A percentile compares a stretch with the other conserved stretches of the same genome.
Evolutionary conservation across 1,284 basidiomycete species (phyloP).

Genomic region (Pulchroboletus neoregius): DNA sequence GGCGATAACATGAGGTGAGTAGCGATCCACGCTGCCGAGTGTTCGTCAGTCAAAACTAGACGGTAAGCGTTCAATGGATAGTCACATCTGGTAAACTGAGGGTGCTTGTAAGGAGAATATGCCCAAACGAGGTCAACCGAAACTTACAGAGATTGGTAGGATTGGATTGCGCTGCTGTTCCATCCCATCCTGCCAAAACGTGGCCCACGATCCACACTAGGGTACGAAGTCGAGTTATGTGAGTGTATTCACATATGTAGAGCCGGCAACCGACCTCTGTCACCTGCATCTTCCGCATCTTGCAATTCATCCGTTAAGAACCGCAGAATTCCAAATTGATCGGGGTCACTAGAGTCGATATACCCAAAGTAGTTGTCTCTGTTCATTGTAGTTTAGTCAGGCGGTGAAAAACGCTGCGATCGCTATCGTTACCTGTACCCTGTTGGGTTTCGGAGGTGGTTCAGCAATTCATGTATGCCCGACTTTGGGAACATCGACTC

Average conservation of each 20-base stretch:
- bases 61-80: not conserved
- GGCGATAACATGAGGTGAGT: conserved; percentile 70
- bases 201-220: conserved; percentile 76
- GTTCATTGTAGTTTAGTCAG: not conserved
- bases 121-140: not conserved
- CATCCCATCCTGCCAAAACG: conserved; percentile 71
- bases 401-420: conserved; percentile 30
- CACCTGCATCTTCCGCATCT: conserved; percentile 61
- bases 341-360: conserved; percentile 64
- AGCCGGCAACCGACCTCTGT: conserved; percentile 43
- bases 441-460: not conserved
- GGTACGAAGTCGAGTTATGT: not conserved
- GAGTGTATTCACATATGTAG: not conserved
- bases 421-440: conserved; percentile 32
- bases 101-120: not conserved
- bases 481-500: conserved; percentile 5
- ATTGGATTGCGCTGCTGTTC: conserved; percentile 52
- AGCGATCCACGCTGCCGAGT: conserved; percentile 62
- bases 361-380: conserved; percentile 69
- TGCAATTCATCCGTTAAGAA: conserved; percentile 76
- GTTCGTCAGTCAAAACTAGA: not conserved
- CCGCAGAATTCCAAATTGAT: conserved; percentile 67
- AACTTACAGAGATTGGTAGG: conserved; percentile 62
- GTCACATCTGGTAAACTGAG: conserved; percentile 66
- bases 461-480: not conserved